Conservation (phyloP, 441 rosid genomes). For the Populus hybrid region DNA sequence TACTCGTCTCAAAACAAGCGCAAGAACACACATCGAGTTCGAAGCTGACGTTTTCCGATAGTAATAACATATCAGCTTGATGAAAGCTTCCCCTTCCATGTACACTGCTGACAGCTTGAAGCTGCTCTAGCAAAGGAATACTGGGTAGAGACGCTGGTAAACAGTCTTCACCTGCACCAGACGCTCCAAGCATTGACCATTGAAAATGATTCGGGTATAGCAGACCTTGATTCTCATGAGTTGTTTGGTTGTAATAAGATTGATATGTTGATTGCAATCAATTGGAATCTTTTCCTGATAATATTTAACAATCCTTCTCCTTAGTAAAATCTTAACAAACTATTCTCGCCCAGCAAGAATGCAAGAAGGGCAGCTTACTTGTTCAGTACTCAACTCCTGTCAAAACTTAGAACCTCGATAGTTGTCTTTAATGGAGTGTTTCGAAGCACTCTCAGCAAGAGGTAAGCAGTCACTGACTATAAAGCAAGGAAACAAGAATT, state of each 20-base stretch:
- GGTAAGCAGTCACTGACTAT: constrained; percentile 37
- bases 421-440: constrained; percentile 31
- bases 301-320: not conserved
- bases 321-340: too few species aligned
- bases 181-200: not conserved
- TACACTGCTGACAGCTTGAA: not conserved
- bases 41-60: not conserved
- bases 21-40: too few species aligned
- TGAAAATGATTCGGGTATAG: not conserved
- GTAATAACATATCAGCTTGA: not conserved
- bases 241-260: not conserved
- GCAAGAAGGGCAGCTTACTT: constrained; percentile 15
- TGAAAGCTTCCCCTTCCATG: not conserved
- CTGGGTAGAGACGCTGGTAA: not conserved
- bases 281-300: not conserved
- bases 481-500: not conserved
- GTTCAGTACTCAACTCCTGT: constrained; percentile 29
- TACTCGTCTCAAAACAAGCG: too few species aligned
- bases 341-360: too few species aligned
- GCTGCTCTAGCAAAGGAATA: not conserved
- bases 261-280: not conserved
- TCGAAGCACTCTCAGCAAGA: constrained; percentile 28
- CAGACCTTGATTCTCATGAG: not conserved
- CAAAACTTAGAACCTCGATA: constrained; percentile 28
- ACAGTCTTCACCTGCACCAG: not conserved